Evolutionary conservation across 148 eudicot genomes (phyloP), one percentile per base, ranked within the genome.

Genomic region (Fagopyrum homotropicum): DNA sequence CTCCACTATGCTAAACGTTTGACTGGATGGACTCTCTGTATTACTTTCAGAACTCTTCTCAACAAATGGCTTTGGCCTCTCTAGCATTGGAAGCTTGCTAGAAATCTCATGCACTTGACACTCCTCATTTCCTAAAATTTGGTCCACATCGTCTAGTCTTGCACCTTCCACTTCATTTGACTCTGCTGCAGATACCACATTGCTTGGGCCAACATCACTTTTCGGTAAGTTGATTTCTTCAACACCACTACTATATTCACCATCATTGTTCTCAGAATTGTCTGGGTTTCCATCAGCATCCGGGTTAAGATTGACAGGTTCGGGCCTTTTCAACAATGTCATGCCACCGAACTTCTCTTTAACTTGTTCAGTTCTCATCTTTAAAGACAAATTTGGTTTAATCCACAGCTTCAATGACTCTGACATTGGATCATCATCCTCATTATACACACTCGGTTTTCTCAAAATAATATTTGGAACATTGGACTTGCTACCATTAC

Each of bases 321-420:
- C 86, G 69, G 99, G 98, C 84, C 84, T 96, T 83, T 79, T 90
- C 82, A 92, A 73, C 91, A 90, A 79, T 51, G 97, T 87, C 76
- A 92, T 86, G 78, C 91, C 93, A 82, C 85, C 85, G 79, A 89
- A 96, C 73, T 79, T 84, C 57, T 92, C 93, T 73, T 80, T 83
- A 40, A 81, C 86, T 26, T 85, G 82, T 73, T 87, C 94, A 43
- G 86, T 86, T 75, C 90, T 86, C 90, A 89, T 86, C 63, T 79
- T 78, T 78, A 88, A 50, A 74, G 89, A 72, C 81, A 92, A 83
- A 78, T 88, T 92, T 56, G 94, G 96, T 74, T 79, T 86, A 69
- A 86, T 86, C 46, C 78, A 86, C 60, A 85, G 78, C 78, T 78
- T 82, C 17, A 84, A 78, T 1, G 85, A 79, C 77, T 49, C 82